phyloP scores from a whole-genome alignment of 2,329 filamentous ascomycete genomes.

The Immersiporthe knoxdaviesiana region DNA sequence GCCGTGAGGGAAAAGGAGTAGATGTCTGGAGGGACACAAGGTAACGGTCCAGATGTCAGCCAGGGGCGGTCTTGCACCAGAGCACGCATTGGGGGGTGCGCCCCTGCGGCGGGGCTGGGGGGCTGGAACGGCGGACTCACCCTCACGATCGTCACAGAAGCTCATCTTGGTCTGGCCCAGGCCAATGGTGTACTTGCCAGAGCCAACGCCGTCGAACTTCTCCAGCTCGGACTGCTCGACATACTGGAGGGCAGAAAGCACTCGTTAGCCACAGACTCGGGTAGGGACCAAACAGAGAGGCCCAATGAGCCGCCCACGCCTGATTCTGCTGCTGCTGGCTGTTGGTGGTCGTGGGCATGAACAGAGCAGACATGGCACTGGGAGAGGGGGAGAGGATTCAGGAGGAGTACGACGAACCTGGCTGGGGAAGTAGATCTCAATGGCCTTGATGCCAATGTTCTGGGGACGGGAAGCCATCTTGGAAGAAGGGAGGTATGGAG shows the following conservation, averaged over 20 bases:
- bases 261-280: conserved; percentile 15
- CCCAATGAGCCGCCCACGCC: neutral
- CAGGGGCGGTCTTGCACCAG: neutral
- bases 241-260: conserved; percentile 59
- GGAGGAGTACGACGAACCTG: conserved; percentile 66
- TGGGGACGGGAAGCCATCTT: conserved; percentile 76
- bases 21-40: conserved; percentile 62
- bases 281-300: no score
- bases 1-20: conserved; percentile 84
- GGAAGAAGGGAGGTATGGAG: conserved; percentile 18
- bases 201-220: conserved; percentile 81
- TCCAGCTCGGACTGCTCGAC: conserved; percentile 83
- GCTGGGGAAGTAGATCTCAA: conserved; percentile 85
- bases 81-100: neutral
- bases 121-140: conserved; percentile 49
- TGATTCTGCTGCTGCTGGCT: neutral
- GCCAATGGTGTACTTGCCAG: conserved; percentile 89
- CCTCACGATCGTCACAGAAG: conserved; percentile 89
- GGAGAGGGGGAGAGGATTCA: neutral
- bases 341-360: neutral
- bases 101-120: neutral
- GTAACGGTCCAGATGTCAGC: conserved; percentile 19
- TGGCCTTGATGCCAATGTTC: conserved; percentile 92
- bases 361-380: conserved; percentile 3
- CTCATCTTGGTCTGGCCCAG: conserved; percentile 90